Percentiles rank a stretch among this genome's conserved stretches.
phyloP scores from a whole-genome alignment of 2,329 filamentous ascomycete genomes.

The Sarocladium oryzae region DNA sequence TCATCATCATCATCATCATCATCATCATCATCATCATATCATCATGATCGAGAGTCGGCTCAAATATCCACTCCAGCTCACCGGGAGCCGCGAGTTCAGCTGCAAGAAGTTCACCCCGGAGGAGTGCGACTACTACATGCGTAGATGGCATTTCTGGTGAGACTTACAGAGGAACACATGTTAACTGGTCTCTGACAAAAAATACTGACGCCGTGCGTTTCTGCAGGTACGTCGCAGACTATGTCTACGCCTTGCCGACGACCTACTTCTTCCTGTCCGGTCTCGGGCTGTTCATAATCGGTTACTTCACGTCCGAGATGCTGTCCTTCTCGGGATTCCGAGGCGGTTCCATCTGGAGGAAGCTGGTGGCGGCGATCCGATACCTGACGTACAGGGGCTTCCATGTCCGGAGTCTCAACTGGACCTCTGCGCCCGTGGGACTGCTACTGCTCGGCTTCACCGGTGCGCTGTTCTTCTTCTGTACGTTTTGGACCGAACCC shows the following conservation, averaged over 20 bases:
- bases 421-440: conserved; percentile 38
- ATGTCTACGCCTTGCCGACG: conserved; percentile 44
- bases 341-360: neutral
- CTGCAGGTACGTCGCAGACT: conserved; percentile 39
- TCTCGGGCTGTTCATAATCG: conserved; percentile 41
- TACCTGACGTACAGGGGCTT: conserved; percentile 4
- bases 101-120: conserved; percentile 30
- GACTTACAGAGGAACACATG: too few relatives aligned
- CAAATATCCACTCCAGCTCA: conserved; percentile 32
- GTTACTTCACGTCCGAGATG: conserved; percentile 33
- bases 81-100: conserved; percentile 29
- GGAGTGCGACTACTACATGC: conserved; percentile 37
- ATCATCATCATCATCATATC: too few relatives aligned
- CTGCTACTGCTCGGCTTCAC: conserved; percentile 31
- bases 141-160: conserved; percentile 42
- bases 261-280: conserved; percentile 44
- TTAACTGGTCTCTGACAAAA: too few relatives aligned
- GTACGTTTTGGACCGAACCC: too few relatives aligned
- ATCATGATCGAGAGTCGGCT: conserved; percentile 27
- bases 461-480: conserved; percentile 40
- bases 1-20: too few relatives aligned
- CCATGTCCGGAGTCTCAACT: conserved; percentile 16
- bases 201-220: conserved; percentile 10
- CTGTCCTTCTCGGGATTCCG: conserved; percentile 16
- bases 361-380: neutral